Evolutionary conservation across 345 rosid species (phyloP).

Genomic region (Clarkia xantiana): DNA sequence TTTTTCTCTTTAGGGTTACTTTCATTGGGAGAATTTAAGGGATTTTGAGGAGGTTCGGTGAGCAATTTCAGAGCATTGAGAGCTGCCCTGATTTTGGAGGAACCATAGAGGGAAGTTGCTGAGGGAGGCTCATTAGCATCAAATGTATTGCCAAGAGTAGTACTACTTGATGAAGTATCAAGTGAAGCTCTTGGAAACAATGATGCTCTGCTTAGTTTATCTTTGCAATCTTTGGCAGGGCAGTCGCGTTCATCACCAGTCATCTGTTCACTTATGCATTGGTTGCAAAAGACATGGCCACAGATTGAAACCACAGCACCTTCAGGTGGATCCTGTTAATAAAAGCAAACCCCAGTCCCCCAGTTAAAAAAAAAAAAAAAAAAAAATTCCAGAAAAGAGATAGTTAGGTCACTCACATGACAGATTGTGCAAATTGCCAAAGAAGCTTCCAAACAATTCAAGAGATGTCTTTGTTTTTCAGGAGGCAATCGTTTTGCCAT

Average conservation of each 20-base stretch:
- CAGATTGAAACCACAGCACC: constrained; percentile 85
- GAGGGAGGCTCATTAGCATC: constrained; percentile 25
- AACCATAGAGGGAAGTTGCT: constrained; percentile 22
- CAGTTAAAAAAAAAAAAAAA: too few relatives aligned
- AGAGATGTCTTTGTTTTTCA: constrained; percentile 27
- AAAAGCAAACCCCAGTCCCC: background rate
- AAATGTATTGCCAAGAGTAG: constrained; percentile 13
- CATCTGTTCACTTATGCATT: constrained; percentile 69
- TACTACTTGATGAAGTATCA: constrained; percentile 10
- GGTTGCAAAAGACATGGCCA: constrained; percentile 90
- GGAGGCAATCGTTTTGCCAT: constrained; percentile 42
- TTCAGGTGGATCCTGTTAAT: constrained; percentile 80
- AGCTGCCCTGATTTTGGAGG: constrained; percentile 89
- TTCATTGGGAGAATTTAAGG: too few relatives aligned
- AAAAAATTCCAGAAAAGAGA: constrained; percentile 1
- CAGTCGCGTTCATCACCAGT: constrained; percentile 64
- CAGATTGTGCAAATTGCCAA: constrained; percentile 85
- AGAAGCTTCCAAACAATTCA: constrained; percentile 55
- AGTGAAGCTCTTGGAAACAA: constrained; percentile 42
- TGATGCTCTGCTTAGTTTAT: constrained; percentile 30
- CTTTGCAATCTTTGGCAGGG: constrained; percentile 50
- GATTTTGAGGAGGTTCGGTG: constrained; percentile 9
- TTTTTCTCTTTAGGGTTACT: too few relatives aligned
- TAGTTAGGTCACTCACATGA: constrained; percentile 39
- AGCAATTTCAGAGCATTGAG: constrained; percentile 62